Percentiles rank a stretch among this genome's conserved stretches.
phyloP scores from a whole-genome alignment of 2,329 filamentous ascomycete genomes.

The Cladosporium sp. region DNA sequence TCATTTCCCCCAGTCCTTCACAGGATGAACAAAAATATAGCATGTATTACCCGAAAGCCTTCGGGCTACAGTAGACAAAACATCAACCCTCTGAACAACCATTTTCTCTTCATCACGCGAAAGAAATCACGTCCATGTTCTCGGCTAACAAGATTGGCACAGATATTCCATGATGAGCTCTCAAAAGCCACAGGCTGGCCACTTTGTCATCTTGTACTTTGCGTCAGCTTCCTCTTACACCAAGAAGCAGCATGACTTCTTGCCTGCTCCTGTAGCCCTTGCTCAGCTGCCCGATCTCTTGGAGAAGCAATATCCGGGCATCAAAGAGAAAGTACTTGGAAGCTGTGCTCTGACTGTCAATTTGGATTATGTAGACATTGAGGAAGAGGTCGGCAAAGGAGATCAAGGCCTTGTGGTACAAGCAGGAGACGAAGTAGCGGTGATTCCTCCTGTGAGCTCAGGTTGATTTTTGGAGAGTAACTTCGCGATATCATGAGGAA shows the following conservation, averaged over 20 bases:
- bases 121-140: not conserved
- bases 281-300: constrained; percentile 61
- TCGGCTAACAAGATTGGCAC: not conserved
- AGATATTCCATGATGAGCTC: constrained; percentile 1
- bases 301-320: constrained; percentile 66
- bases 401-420: constrained; percentile 51
- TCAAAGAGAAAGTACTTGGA: constrained; percentile 62
- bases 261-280: constrained; percentile 64
- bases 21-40: constrained; percentile 6
- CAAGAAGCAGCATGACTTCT: constrained; percentile 58
- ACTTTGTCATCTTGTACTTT: constrained; percentile 81
- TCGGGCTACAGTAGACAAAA: constrained; percentile 6
- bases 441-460: constrained; percentile 85
- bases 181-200: constrained; percentile 48
- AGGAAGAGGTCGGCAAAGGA: constrained; percentile 43
- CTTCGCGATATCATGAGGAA: not conserved
- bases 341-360: constrained; percentile 78
- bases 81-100: constrained; percentile 6
- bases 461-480: constrained; percentile 50
- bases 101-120: not conserved
- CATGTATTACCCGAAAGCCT: constrained; percentile 15
- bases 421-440: constrained; percentile 77
- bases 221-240: constrained; percentile 70
- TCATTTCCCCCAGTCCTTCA: not conserved
- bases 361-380: constrained; percentile 72